Evolutionary conservation across 441 rosid genomes (phyloP), one percentile per base, ranked within the genome.

Genomic region (Pelargonium myrrhifolium): DNA sequence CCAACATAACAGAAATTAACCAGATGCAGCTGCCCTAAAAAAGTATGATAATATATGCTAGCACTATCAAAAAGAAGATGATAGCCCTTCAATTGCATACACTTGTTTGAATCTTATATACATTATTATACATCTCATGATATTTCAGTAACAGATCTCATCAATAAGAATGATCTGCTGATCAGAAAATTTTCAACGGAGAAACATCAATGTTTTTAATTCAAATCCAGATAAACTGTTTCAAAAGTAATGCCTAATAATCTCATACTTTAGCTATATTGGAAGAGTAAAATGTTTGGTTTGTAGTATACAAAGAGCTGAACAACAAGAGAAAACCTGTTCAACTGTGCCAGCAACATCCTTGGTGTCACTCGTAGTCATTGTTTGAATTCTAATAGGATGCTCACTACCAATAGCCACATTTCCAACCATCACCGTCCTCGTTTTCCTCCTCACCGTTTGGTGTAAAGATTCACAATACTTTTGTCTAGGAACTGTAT

Each of bases 351-450:
- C 96, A 78, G 95, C 82, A 65, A 91, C 79, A 80, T 93, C 89
- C 77, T 89, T 91, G 6, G 99, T 93, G 79, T 93, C 95, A 0
- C 79, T 74, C 31, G 97, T 93, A 65, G 99, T 93, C 99, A 93
- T 93, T 1, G 99, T 93, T 65, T 93, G 99, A 76, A 93, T 82
- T 77, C 96, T 86, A 49, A 93, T 81, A 5, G 99, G 99, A 82
- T 93, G 96, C 10, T 93, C 89, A 62, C 97, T 88, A 8, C 99
- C 99, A 78, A 91, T 87, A 28, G 89, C 79, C 49, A 93, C 97
- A 72, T 93, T 83, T 68, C 99, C 99, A 72, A 91, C 99, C 95
- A 85, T 87, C 40, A 93, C 99, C 1, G 97, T 89, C 70, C 89
- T 61, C 3, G 97, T 91, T 77, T 89, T 88, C 85, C 99, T 85